Base-by-base conservation (phyloP, 2,329 filamentous ascomycete species). In the Cadophora luteo-olivacea region DNA sequence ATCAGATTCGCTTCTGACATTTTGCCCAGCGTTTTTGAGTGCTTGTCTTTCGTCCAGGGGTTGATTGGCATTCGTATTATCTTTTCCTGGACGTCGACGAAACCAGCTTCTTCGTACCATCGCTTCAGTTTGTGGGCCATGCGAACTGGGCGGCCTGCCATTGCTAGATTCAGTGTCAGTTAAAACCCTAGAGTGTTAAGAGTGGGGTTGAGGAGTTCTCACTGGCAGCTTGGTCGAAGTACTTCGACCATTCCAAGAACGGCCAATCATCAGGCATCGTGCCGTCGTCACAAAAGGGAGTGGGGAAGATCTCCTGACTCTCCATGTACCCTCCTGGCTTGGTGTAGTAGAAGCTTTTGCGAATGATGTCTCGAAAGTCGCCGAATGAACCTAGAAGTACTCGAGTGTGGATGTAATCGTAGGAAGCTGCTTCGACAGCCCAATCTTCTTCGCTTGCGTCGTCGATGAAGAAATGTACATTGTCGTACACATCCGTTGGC, bases 391-490 rank as follows among this genome's bases (percentile, higher is more conserved):
- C 74, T 12, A 74, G 60, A 11, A 77, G 57, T 4, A 75, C 52
- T 8, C 85, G 84, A 1, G 84, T 82, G 75, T 90, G 88, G 54
- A 91, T 83, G 70, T 84, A 87, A 77, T 91, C 87, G 70, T 89
- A 87, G 65, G 82, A 80, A 55, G 80, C 72, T 0, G 80, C 74
- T 5, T 82, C 80, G 45, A 80, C 85, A 75, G 78, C 85, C 81
- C 80, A 83, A 48, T 80, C 80, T 82, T 74, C 70, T 51, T 77
- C 75, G n/a, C 61, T 68, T 9, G 73, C 74, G 68, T 77, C 76
- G 57, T 77, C 75, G 57, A 94, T 85, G 69, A 88, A 88, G 72
- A 94, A 94, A 70, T 88, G 86, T 16, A 93, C 89, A 70, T 94
- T 94, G 22, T 86, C 85, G 0, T 92, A 91, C 0, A 93, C 89